Evolutionary conservation across 352 stramenopile genomes (phyloP), one percentile per base, ranked within the genome.

Genomic region (Pelagophyceae sp.): DNA sequence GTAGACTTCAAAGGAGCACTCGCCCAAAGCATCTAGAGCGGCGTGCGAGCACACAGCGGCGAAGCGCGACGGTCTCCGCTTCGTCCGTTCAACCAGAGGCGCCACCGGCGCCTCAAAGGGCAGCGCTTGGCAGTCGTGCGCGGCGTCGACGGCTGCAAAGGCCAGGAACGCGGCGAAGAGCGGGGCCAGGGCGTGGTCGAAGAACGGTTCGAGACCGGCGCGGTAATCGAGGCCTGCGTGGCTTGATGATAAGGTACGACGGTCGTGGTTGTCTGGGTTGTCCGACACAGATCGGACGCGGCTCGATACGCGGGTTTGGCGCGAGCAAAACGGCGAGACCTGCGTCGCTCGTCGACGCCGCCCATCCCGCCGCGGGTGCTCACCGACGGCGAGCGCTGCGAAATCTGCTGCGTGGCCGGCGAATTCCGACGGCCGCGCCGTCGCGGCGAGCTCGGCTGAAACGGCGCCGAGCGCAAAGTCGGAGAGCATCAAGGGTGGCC

Each of bases 1-100:
- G 67, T 74, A 74, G 67, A 74, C 33, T n/a, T 74, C 35, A 37
- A 74, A 74, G 38, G 67, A 74, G 33, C 0, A 51, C 5, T 31
- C 11, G 67, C 67, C 67, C 11, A 67, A 5, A 6, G 15, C 5
- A 5, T 11, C 29, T 11, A 67, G 58, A 27, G 58, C 58, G 15
- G 58, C 23, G 58, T 67, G 15, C 11, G 58, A n/a, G 58, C 15
- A 67, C 15, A 67, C 5, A 31, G 6, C 11, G 23, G 58, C 58
- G 23, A 23, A 11, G 45, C 45, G 45, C 11, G 11, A 23, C 45
- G 11, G 45, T 11, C 11, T 11, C 45, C 45, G 45, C 45, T 11
- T 54, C 45, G 45, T 23, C n/a, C n/a, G n/a, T n/a, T n/a, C n/a
- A n/a, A n/a, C n/a, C n/a, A n/a, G n/a, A n/a, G n/a, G n/a, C n/a